These are phyloP conservation scores for Epipyxis sp. DNA, from an alignment of 108 stramenopile genomes.

Conservation along the genomic window DNA sequence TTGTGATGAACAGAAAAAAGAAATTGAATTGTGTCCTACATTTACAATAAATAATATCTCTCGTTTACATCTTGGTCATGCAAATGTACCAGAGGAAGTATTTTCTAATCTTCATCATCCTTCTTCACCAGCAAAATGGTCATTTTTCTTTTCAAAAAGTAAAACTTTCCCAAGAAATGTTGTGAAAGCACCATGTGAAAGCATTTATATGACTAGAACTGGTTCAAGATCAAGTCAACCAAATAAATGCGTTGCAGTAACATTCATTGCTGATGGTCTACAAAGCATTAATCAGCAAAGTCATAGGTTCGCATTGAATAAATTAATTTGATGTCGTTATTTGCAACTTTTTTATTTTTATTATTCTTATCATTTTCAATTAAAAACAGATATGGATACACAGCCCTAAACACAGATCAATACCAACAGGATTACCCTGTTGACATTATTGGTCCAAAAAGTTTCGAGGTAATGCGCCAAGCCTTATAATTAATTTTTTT, in stretches of 20 bases:
- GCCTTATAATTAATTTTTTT: no score
- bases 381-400: background rate
- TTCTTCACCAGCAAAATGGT: background rate
- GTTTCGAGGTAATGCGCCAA: background rate
- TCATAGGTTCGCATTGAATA: no score
- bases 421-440: constrained; percentile 10
- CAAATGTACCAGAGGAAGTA: constrained; percentile 6
- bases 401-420: constrained; percentile 8
- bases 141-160: background rate
- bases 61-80: background rate
- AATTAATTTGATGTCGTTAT: no score
- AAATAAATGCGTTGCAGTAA: constrained; percentile 3
- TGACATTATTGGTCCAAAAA: no score
- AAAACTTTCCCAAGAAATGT: background rate
- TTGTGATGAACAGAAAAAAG: no score
- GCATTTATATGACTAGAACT: background rate
- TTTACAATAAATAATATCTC: no score
- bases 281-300: background rate
- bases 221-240: background rate
- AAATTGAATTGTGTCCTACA: no score
- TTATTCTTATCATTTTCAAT: no score
- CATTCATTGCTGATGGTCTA: background rate
- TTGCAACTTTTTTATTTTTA: no score
- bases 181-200: background rate
- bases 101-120: constrained; percentile 7